Base-by-base conservation (phyloP, 768 basidiomycete genomes). In the Hydnomerulius pinastri region DNA sequence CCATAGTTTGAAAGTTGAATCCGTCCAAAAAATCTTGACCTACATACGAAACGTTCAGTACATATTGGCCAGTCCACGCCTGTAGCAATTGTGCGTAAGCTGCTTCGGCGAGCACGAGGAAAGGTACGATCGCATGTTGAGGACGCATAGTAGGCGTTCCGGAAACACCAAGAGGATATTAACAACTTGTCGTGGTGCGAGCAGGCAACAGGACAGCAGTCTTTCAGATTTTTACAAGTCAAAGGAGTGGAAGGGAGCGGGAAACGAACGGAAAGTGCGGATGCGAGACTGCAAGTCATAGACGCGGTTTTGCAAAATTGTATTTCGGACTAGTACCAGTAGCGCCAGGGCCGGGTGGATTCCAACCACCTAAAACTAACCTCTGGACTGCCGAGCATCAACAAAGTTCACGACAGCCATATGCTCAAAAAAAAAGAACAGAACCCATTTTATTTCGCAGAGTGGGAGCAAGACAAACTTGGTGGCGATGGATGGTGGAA, bases 1-100 rank as follows among this genome's bases (percentile, higher is more conserved):
- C 58, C 23, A 62, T 46, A 7, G 74, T 76, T 54, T 80, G 73
- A 77, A 77, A 85, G 2, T 58, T 64, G 71, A 77, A 86, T 6
- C 50, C 51, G 17, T 71, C 43, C 50, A 77, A 70, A 59, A 86
- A 86, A 58, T 71, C 69, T 11, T 46, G 7, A 30, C 76, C 77
- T 38, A 69, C 50, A 61, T 53, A 60, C 15, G 50, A 37, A 17
- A 4, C 43, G 7, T 33, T 35, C 7, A 53, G 37, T 30, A 9
- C n/a, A 27, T 53, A 53, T 27, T 30, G 20, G 7, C 5, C 20
- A 7, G 40, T 41, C 35, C 23, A 49, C 11, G 36, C 17, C 15
- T 28, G n/a, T 24, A 52, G 24, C 29, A 17, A 28, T 29, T 42
- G 51, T 23, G 48, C 52, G 10, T n/a, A 43, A 1, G 42, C 21